Evolutionary conservation across 495 filamentous ascomycete species (phyloP).

Genomic region (Annulohypoxylon bovei): DNA sequence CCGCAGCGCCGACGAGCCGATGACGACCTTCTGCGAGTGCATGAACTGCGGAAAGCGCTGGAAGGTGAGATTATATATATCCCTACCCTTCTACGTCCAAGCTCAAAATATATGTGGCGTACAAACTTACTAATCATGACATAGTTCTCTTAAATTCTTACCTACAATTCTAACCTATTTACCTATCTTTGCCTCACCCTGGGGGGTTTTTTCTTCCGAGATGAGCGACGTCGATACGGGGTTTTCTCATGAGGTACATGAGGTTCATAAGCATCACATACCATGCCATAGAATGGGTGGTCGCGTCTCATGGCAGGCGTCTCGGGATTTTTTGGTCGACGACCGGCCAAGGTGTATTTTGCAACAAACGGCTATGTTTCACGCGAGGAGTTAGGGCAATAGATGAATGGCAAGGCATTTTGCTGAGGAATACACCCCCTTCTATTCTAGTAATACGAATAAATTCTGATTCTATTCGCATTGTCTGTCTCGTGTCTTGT

Average conservation of each 20-base stretch:
- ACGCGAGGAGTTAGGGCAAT: constrained; percentile 20
- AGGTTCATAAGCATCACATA: constrained; percentile 22
- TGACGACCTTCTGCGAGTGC: constrained; percentile 86
- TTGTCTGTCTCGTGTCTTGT: neutral
- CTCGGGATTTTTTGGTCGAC: constrained; percentile 21
- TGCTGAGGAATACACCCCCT: constrained; percentile 5
- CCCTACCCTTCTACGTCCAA: neutral
- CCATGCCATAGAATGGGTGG: constrained; percentile 8
- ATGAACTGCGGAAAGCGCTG: constrained; percentile 78
- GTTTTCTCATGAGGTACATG: constrained; percentile 16
- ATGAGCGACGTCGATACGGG: constrained; percentile 10
- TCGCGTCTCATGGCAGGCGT: constrained; percentile 33
- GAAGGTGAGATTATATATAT: constrained; percentile 65
- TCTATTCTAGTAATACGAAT: constrained; percentile 15
- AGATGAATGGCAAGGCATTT: constrained; percentile 1
- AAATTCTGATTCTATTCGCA: constrained; percentile 6
- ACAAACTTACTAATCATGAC: constrained; percentile 9
- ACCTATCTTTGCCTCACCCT: constrained; percentile 7
- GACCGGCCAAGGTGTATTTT: constrained; percentile 19
- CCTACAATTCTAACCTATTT: neutral
- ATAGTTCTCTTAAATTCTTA: constrained; percentile 31
- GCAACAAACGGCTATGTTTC: constrained; percentile 20
- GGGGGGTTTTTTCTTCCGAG: neutral
- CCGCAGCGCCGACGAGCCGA: constrained; percentile 89
- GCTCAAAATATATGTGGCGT: neutral